Evolutionary conservation across 164 flowering plant genomes (phyloP).

Genomic region (Annona squamosa): DNA sequence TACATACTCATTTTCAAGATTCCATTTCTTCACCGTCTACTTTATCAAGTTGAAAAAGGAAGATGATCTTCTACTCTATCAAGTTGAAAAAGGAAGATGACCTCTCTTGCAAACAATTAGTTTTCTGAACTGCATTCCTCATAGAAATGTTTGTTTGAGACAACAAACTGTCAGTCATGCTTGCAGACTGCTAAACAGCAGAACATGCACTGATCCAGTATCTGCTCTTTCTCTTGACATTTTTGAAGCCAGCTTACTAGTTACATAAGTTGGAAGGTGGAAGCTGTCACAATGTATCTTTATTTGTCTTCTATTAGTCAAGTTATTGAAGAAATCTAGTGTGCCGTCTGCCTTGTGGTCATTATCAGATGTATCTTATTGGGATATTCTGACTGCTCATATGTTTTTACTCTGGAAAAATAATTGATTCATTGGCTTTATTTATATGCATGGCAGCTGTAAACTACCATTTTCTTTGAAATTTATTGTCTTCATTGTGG

Average conservation of each 20-base stretch:
- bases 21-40: background rate
- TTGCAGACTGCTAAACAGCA: background rate
- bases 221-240: background rate
- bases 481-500: background rate
- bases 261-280: background rate
- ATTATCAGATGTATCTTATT: background rate
- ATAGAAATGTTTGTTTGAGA: background rate
- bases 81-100: background rate
- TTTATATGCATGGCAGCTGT: background rate
- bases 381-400: background rate
- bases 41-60: background rate
- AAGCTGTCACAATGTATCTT: background rate
- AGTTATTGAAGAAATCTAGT: background rate
- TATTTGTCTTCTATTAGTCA: background rate
- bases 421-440: background rate
- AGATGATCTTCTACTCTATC: background rate
- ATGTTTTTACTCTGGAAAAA: background rate
- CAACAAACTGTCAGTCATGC: background rate
- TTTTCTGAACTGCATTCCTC: no score
- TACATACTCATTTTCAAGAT: background rate
- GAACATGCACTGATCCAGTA: background rate
- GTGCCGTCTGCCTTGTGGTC: background rate
- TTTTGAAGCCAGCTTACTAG: background rate
- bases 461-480: background rate
- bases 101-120: background rate